A percentile compares a stretch with the other conserved stretches of the same genome.
Evolutionary conservation across 352 stramenopile species (phyloP).

Genomic region (Thalassiosira mediterranea): DNA sequence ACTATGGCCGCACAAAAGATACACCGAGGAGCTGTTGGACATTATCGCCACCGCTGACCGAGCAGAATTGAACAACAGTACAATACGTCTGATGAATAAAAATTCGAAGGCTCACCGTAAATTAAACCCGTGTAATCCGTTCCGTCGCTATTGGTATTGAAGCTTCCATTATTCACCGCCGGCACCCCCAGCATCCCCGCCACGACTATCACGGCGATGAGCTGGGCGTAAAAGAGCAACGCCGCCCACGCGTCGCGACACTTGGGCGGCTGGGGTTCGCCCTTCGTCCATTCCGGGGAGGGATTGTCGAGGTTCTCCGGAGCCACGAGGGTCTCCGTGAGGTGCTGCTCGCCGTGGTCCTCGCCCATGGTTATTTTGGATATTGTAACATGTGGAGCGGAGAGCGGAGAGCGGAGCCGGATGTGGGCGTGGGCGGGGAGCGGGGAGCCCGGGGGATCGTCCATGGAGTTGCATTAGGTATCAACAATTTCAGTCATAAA

Average conservation of each 20-base stretch:
- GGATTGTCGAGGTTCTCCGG: constrained; percentile 33
- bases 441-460: too few species aligned
- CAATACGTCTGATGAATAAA: background rate
- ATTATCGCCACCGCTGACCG: too few species aligned
- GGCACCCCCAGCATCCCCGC: constrained; percentile 25
- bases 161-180: constrained; percentile 16
- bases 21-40: too few species aligned
- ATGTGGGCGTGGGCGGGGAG: too few species aligned
- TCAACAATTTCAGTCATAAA: too few species aligned
- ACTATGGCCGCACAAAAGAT: too few species aligned
- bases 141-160: background rate
- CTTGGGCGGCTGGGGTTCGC: constrained; percentile 22
- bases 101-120: constrained; percentile 18
- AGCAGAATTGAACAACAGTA: background rate
- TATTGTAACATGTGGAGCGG: too few species aligned
- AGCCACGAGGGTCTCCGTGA: constrained; percentile 13
- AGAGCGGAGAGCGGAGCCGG: too few species aligned
- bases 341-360: constrained; percentile 10
- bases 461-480: too few species aligned
- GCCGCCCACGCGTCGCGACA: constrained; percentile 49
- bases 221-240: constrained; percentile 46
- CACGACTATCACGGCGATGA: constrained; percentile 27
- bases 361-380: background rate
- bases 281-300: constrained; percentile 12
- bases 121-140: constrained; percentile 33